Percentiles rank a stretch among this genome's conserved stretches.
Evolutionary conservation across 2,329 filamentous ascomycete species (phyloP).

Genomic region (Didymella sp.): DNA sequence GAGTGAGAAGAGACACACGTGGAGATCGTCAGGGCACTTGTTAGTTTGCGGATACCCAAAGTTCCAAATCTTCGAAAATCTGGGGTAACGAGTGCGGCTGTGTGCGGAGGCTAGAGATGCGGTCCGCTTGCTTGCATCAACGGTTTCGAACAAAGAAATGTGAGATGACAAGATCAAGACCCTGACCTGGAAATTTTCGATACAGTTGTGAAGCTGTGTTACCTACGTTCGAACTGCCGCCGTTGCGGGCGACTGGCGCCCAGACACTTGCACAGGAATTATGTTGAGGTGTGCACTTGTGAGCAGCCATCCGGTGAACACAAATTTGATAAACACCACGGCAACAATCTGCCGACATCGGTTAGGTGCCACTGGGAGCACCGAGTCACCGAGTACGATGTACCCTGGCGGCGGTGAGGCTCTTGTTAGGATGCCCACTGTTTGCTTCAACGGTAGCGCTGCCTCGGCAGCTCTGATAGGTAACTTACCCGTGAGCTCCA

Average conservation of each 20-base stretch:
- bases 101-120: conserved; percentile 18
- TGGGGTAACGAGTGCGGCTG: conserved; percentile 17
- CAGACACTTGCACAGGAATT: conserved; percentile 14
- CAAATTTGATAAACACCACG: conserved; percentile 12
- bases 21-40: conserved; percentile 14
- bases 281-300: conserved; percentile 16
- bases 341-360: conserved; percentile 16
- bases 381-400: too few relatives aligned
- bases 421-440: conserved; percentile 19
- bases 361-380: background rate
- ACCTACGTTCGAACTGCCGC: background rate
- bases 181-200: background rate
- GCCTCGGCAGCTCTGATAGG: conserved; percentile 19
- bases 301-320: conserved; percentile 14
- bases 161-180: background rate
- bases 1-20: conserved; percentile 12
- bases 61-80: conserved; percentile 18
- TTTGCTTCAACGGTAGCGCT: conserved; percentile 19
- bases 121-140: conserved; percentile 20
- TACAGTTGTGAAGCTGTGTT: background rate
- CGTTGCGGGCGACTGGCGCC: background rate
- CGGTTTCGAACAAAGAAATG: conserved; percentile 11
- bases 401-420: conserved; percentile 19
- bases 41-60: conserved; percentile 27
- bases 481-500: conserved; percentile 17